Conservation (phyloP, 176 grass and related monocot species). For the Pontederia paniculata region DNA sequence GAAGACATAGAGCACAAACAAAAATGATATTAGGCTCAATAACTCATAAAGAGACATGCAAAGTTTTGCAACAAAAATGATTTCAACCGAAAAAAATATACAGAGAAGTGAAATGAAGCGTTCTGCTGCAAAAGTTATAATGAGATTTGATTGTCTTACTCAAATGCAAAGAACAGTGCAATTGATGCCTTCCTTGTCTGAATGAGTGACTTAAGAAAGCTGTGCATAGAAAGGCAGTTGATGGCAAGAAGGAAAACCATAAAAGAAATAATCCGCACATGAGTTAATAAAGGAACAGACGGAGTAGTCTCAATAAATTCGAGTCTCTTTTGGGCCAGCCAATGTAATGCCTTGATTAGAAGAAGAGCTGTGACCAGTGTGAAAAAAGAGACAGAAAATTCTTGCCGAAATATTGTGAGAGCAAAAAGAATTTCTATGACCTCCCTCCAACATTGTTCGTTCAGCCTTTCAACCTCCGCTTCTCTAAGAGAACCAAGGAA, state of each 20-base stretch:
- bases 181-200: slow-evolving; percentile 57
- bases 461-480: slow-evolving; percentile 85
- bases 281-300: slow-evolving; percentile 60
- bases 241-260: slow-evolving; percentile 62
- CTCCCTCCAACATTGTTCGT: slow-evolving; percentile 94
- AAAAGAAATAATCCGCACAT: slow-evolving; percentile 74
- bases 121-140: background rate
- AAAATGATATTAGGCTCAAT: no score
- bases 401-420: slow-evolving; percentile 92
- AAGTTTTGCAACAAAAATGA: background rate
- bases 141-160: slow-evolving; percentile 41
- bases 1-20: no score
- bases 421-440: slow-evolving; percentile 91
- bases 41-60: no score
- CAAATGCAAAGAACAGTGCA: slow-evolving; percentile 90
- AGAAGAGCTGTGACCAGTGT: slow-evolving; percentile 71
- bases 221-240: slow-evolving; percentile 69
- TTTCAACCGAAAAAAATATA: background rate
- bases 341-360: slow-evolving; percentile 69
- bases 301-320: slow-evolving; percentile 93
- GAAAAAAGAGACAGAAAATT: slow-evolving; percentile 85
- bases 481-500: slow-evolving; percentile 83
- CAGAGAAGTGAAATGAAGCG: background rate
- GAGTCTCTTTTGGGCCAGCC: slow-evolving; percentile 81
- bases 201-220: slow-evolving; percentile 46